Evolutionary conservation across 2,329 filamentous ascomycete genomes (phyloP).

Genomic region (Stemphylium lycopersici): DNA sequence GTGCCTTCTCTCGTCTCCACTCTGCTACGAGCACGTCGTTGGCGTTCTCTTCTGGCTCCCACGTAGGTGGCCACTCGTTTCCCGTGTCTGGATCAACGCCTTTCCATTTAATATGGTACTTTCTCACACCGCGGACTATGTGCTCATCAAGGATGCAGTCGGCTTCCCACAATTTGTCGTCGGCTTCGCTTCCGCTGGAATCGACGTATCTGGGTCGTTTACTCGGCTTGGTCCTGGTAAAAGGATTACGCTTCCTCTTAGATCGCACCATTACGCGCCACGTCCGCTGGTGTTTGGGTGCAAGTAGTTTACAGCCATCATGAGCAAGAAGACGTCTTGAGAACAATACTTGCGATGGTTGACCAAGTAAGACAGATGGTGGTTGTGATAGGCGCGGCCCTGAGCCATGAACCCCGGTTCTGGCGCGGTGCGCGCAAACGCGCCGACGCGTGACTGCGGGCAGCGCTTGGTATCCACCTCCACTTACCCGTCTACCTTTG

Average conservation of each 20-base stretch:
- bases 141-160: constrained; percentile 26
- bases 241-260: constrained; percentile 33
- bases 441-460: constrained; percentile 3
- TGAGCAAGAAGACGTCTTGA: constrained; percentile 11
- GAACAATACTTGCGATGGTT: not conserved
- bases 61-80: constrained; percentile 56
- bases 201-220: constrained; percentile 25
- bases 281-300: constrained; percentile 10
- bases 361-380: not conserved
- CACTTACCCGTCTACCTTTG: not conserved
- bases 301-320: constrained; percentile 26
- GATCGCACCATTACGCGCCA: constrained; percentile 37
- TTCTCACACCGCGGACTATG: constrained; percentile 26
- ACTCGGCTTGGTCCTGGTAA: constrained; percentile 16
- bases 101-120: constrained; percentile 65
- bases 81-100: constrained; percentile 57
- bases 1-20: constrained; percentile 25
- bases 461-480: not conserved
- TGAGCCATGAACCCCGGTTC: not conserved
- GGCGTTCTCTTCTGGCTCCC: constrained; percentile 54
- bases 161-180: constrained; percentile 14
- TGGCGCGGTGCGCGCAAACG: not conserved
- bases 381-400: constrained; percentile 6
- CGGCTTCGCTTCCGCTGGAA: constrained; percentile 10
- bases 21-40: constrained; percentile 45